Evolutionary conservation across 805 yeast species (phyloP).

Genomic region (Saccharomyces paradoxus): DNA sequence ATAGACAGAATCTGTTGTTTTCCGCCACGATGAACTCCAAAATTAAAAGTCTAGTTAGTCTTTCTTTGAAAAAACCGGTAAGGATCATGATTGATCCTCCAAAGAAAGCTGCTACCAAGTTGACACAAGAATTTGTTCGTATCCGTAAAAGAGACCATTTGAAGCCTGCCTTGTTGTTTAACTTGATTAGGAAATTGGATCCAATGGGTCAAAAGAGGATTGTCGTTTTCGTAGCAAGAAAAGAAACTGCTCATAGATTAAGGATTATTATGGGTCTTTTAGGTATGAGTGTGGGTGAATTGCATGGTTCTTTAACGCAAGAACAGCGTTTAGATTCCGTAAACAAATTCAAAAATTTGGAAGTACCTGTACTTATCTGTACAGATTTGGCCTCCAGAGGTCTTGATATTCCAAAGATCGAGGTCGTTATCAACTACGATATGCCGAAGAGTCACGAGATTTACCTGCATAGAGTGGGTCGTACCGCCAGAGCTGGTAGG

Average conservation of each 20-base stretch:
- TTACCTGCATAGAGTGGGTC: constrained; percentile 94
- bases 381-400: constrained; percentile 99
- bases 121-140: constrained; percentile 90
- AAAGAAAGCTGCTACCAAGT: constrained; percentile 83
- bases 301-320: constrained; percentile 78
- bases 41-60: constrained; percentile 77
- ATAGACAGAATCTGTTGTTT: constrained; percentile 87
- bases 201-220: constrained; percentile 57
- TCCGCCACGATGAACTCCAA: constrained; percentile 98
- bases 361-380: constrained; percentile 84
- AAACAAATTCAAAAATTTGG: constrained; percentile 69
- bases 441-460: constrained; percentile 91
- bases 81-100: constrained; percentile 96
- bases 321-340: constrained; percentile 88
- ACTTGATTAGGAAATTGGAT: constrained; percentile 61
- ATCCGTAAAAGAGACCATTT: constrained; percentile 79
- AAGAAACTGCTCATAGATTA: constrained; percentile 81
- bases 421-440: constrained; percentile 86
- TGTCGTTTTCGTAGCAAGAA: constrained; percentile 86
- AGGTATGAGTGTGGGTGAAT: constrained; percentile 70
- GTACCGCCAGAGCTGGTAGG: constrained; percentile 99
- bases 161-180: constrained; percentile 75
- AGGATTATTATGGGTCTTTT: constrained; percentile 67
- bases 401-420: constrained; percentile 96
- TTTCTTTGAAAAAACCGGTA: constrained; percentile 84